phyloP scores from a whole-genome alignment of 805 yeast species.

The Nakazawaea ernobii region DNA sequence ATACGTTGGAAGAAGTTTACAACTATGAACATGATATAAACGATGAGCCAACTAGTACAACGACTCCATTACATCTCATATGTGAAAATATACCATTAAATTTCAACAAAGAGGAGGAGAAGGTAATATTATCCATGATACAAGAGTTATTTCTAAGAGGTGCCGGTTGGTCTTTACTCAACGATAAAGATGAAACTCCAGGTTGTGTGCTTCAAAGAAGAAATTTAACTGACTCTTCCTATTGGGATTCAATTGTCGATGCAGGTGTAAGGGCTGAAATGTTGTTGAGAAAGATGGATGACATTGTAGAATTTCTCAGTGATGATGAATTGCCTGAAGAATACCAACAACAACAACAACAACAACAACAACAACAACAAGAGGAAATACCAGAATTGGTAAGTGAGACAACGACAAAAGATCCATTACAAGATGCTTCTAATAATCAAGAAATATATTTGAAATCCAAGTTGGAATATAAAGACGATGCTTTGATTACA shows the following conservation, averaged over 20 bases:
- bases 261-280: slow-evolving; percentile 93
- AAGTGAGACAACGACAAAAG: slow-evolving; percentile 9
- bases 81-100: slow-evolving; percentile 46
- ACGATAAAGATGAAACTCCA: slow-evolving; percentile 69
- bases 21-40: slow-evolving; percentile 42
- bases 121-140: slow-evolving; percentile 48
- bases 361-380: slow-evolving; percentile 13
- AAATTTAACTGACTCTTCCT: slow-evolving; percentile 30
- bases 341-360: slow-evolving; percentile 13
- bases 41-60: slow-evolving; percentile 40
- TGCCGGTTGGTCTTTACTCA: slow-evolving; percentile 86
- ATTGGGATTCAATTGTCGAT: slow-evolving; percentile 52
- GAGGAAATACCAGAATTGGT: background rate
- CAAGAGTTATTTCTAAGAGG: slow-evolving; percentile 72
- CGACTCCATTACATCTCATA: slow-evolving; percentile 76
- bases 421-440: slow-evolving; percentile 47
- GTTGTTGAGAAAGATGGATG: slow-evolving; percentile 64
- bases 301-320: slow-evolving; percentile 53
- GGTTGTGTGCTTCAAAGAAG: slow-evolving; percentile 71
- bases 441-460: slow-evolving; percentile 60
- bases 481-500: slow-evolving; percentile 65
- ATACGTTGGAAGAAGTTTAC: slow-evolving; percentile 72
- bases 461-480: slow-evolving; percentile 60
- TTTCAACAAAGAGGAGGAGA: slow-evolving; percentile 30
- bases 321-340: slow-evolving; percentile 23